Evolutionary conservation across 768 basidiomycete species (phyloP).

Genomic region (Suillus spraguei): DNA sequence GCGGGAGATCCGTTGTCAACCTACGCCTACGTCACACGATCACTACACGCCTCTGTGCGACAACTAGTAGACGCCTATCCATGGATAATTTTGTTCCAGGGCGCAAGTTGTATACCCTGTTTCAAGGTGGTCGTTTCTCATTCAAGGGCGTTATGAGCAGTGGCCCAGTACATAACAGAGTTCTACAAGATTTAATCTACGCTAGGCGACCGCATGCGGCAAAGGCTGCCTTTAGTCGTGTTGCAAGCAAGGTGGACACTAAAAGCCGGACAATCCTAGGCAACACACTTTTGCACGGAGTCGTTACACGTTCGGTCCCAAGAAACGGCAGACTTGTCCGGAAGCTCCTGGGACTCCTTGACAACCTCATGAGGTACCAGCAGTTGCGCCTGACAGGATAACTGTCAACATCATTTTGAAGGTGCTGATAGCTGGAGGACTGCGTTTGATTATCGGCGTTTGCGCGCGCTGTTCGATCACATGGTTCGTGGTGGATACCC

Average conservation of each 20-base stretch:
- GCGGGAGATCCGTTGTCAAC: background rate
- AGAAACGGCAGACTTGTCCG: slow-evolving; percentile 50
- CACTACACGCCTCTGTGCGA: background rate
- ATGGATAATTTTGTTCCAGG: background rate
- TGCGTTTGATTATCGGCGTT: slow-evolving; percentile 41
- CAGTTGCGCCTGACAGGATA: slow-evolving; percentile 61
- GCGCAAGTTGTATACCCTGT: background rate
- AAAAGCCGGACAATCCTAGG: slow-evolving; percentile 47
- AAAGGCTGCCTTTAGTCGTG: slow-evolving; percentile 40
- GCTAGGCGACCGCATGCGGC: slow-evolving; percentile 47
- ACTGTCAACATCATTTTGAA: slow-evolving; percentile 73
- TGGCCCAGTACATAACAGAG: slow-evolving; percentile 23
- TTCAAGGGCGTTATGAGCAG: slow-evolving; percentile 14
- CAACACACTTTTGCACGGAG: slow-evolving; percentile 58
- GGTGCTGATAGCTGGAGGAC: slow-evolving; percentile 55
- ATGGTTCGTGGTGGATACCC: slow-evolving; percentile 64
- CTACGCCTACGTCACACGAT: background rate
- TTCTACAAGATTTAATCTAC: slow-evolving; percentile 36
- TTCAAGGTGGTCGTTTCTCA: background rate
- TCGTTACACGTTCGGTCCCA: slow-evolving; percentile 33
- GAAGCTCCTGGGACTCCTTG: slow-evolving; percentile 41
- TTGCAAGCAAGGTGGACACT: slow-evolving; percentile 30
- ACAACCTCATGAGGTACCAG: slow-evolving; percentile 43
- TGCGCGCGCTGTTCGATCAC: slow-evolving; percentile 66
- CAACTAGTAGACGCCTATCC: background rate